These are phyloP conservation scores for Penicillium brevicompactum DNA, from an alignment of 2,329 filamentous ascomycete species.

Conservation along the genomic window DNA sequence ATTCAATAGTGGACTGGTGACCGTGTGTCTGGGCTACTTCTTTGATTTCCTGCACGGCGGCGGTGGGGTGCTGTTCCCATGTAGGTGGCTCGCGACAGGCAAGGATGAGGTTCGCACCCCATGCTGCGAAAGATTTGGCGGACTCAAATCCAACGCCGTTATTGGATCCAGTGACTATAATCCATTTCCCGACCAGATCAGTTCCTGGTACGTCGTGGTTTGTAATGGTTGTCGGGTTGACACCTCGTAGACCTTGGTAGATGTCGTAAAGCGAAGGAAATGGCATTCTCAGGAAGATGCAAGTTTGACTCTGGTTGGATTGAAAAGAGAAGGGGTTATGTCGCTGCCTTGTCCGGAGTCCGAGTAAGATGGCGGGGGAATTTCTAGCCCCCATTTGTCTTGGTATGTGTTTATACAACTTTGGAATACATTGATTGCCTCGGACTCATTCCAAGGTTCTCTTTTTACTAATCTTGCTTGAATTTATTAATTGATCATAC, in stretches of 20 bases:
- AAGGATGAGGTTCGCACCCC: constrained; percentile 21
- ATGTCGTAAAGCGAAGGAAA: background rate
- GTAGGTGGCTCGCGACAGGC: constrained; percentile 18
- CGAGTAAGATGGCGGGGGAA: background rate
- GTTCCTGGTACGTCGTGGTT: constrained; percentile 6
- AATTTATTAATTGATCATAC: too few relatives aligned
- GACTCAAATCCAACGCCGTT: constrained; percentile 19
- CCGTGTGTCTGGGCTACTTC: constrained; percentile 6
- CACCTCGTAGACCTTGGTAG: background rate
- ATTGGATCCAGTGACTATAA: constrained; percentile 18
- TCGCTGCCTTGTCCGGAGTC: background rate
- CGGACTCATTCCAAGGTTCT: too few relatives aligned
- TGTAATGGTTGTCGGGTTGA: background rate
- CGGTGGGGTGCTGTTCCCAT: constrained; percentile 14
- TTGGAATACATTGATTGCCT: too few relatives aligned
- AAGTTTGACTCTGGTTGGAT: background rate
- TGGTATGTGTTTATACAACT: too few relatives aligned
- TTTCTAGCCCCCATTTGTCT: background rate
- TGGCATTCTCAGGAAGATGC: background rate
- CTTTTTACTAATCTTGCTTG: too few relatives aligned
- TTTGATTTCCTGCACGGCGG: constrained; percentile 11
- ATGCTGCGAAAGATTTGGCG: constrained; percentile 15
- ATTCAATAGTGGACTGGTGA: constrained; percentile 13
- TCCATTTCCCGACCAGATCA: constrained; percentile 15
- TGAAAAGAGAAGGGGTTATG: background rate